Evolutionary conservation across 2,329 filamentous ascomycete species (phyloP).

Genomic region (Fusarium sp.): DNA sequence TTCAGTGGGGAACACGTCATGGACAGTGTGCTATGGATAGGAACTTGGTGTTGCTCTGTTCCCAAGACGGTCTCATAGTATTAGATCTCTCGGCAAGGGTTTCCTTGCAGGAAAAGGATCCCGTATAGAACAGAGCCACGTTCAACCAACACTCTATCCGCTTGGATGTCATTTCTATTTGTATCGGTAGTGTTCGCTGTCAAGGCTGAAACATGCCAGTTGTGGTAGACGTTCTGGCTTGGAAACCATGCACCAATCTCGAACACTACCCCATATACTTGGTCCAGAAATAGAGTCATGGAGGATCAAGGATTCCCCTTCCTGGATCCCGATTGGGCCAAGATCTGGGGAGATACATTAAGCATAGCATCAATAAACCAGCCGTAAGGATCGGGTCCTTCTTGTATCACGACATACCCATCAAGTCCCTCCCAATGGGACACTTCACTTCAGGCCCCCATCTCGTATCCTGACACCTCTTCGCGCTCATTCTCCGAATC

Average conservation of each 20-base stretch:
- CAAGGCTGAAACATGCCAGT: background rate
- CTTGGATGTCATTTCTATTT: background rate
- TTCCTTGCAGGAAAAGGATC: background rate
- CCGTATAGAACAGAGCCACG: background rate
- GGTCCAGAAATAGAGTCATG: background rate
- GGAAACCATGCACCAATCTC: background rate
- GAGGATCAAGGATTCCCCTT: background rate
- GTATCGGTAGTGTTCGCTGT: background rate
- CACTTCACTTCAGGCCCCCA: background rate
- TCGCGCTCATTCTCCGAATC: background rate
- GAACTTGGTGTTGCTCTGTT: background rate
- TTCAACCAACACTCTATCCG: background rate
- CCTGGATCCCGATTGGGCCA: background rate
- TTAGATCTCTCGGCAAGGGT: background rate
- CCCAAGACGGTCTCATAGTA: background rate
- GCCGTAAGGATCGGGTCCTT: background rate
- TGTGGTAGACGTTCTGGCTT: background rate
- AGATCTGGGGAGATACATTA: background rate
- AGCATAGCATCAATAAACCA: background rate
- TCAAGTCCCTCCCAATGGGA: background rate
- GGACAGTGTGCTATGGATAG: slow-evolving; percentile 13
- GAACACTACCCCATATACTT: background rate
- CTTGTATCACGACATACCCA: background rate
- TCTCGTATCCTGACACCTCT: background rate
- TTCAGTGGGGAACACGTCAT: background rate